phyloP scores from a whole-genome alignment of 202 grass and related monocot genomes.

The Zoysia matrella region DNA sequence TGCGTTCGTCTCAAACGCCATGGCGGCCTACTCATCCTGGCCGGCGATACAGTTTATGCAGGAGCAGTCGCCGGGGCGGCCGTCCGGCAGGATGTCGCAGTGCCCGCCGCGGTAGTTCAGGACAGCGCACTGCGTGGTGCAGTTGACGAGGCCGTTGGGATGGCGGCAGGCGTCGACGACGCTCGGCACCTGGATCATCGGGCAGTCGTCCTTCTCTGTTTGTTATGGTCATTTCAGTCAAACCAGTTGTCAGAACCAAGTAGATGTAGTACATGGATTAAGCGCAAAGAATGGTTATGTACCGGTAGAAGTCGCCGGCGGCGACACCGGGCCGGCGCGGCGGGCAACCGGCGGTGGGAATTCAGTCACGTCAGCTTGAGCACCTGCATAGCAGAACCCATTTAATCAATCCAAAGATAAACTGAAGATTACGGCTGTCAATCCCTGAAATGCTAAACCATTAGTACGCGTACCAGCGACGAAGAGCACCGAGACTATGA shows the following conservation, averaged over 20 bases:
- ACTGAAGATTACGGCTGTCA: not conserved
- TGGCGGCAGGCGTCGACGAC: not conserved
- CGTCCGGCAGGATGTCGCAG: conserved; percentile 1
- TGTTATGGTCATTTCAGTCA: not conserved
- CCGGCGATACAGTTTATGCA: not conserved
- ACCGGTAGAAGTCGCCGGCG: not conserved
- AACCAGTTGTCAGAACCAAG: not conserved
- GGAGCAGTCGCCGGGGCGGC: conserved; percentile 17
- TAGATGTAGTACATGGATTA: not conserved
- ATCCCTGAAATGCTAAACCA: not conserved
- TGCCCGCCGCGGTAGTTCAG: not conserved
- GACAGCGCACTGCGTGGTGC: not conserved
- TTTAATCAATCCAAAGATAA: not conserved
- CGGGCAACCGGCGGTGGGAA: not conserved
- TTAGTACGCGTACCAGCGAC: not conserved
- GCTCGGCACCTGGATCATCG: not conserved
- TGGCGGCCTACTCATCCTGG: not conserved
- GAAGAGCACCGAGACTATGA: not conserved
- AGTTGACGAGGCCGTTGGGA: not conserved
- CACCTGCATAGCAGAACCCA: not conserved
- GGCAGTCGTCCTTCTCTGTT: not conserved
- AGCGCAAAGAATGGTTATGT: not conserved
- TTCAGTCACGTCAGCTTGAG: not conserved
- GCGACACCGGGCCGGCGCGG: not conserved
- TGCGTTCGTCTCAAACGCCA: not conserved